These are phyloP conservation scores for Exophiala xenobiotica DNA, from an alignment of 2,329 filamentous ascomycete species.

Conservation along the genomic window DNA sequence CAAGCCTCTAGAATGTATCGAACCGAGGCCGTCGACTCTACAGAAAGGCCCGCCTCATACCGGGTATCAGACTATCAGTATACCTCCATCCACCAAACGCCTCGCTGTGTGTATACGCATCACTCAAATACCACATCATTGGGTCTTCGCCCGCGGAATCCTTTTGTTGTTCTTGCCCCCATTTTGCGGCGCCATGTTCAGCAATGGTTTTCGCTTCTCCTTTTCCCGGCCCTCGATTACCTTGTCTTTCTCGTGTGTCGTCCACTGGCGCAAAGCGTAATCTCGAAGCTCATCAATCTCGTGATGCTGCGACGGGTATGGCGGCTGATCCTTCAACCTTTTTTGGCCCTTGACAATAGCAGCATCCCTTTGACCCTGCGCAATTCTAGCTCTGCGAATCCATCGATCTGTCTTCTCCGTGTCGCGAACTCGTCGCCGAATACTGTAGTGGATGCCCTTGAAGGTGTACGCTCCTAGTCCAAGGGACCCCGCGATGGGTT, in stretches of 20 bases:
- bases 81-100: too few relatives aligned
- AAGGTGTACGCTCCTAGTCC: slow-evolving; percentile 43
- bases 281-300: slow-evolving; percentile 21
- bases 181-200: slow-evolving; percentile 1
- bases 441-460: slow-evolving; percentile 45
- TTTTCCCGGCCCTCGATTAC: slow-evolving; percentile 19
- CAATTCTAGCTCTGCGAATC: slow-evolving; percentile 34
- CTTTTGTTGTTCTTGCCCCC: too few relatives aligned
- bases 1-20: too few relatives aligned
- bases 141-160: too few relatives aligned
- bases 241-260: slow-evolving; percentile 17
- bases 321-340: background rate
- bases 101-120: too few relatives aligned
- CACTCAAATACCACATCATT: too few relatives aligned
- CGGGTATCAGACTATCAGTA: too few relatives aligned
- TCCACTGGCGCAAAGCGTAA: slow-evolving; percentile 24
- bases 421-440: slow-evolving; percentile 37
- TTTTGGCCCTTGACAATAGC: slow-evolving; percentile 14
- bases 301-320: background rate
- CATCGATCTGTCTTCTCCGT: slow-evolving; percentile 40
- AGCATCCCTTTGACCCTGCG: slow-evolving; percentile 26
- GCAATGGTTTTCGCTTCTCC: slow-evolving; percentile 9
- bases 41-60: too few relatives aligned
- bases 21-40: too few relatives aligned
- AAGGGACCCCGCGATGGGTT: slow-evolving; percentile 45